Percentiles rank a stretch among this genome's conserved stretches.
These are phyloP conservation scores for Colletotrichum costaricense DNA, from an alignment of 2,329 filamentous ascomycete genomes.

Conservation along the genomic window DNA sequence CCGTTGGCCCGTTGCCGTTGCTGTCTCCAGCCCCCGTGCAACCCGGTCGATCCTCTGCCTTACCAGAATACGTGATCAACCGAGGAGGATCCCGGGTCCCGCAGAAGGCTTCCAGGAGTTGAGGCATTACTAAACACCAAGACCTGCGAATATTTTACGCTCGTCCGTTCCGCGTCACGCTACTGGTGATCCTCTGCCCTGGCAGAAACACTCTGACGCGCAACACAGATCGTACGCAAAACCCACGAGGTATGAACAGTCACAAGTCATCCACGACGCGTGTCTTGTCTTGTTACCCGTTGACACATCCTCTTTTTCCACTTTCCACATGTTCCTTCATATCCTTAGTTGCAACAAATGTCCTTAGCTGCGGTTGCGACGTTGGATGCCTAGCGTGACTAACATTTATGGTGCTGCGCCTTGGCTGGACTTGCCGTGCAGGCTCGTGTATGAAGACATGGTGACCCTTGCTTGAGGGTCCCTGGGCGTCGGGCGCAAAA, in stretches of 20 bases:
- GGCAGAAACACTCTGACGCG: neutral
- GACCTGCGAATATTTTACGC: constrained; percentile 12
- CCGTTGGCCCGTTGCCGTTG: neutral
- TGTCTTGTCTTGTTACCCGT: neutral
- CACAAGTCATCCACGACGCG: neutral
- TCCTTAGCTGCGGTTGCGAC: neutral
- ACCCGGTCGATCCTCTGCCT: constrained; percentile 52
- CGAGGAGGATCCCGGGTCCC: constrained; percentile 25
- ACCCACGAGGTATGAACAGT: neutral
- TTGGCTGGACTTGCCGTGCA: constrained; percentile 49
- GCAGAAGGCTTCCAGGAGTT: neutral
- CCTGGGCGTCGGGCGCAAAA: constrained; percentile 48
- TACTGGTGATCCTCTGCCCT: neutral
- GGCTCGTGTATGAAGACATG: constrained; percentile 44
- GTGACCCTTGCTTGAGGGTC: constrained; percentile 49
- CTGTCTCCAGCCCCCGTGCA: constrained; percentile 51
- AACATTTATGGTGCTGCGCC: constrained; percentile 42
- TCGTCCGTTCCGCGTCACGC: constrained; percentile 37
- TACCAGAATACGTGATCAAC: constrained; percentile 37
- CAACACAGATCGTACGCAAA: neutral
- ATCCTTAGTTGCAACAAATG: neutral
- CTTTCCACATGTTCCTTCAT: neutral
- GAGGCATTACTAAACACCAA: constrained; percentile 38
- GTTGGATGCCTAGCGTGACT: neutral
- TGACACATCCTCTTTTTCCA: neutral